phyloP scores from a whole-genome alignment of 805 yeast species.

The Starmerella bombicola region DNA sequence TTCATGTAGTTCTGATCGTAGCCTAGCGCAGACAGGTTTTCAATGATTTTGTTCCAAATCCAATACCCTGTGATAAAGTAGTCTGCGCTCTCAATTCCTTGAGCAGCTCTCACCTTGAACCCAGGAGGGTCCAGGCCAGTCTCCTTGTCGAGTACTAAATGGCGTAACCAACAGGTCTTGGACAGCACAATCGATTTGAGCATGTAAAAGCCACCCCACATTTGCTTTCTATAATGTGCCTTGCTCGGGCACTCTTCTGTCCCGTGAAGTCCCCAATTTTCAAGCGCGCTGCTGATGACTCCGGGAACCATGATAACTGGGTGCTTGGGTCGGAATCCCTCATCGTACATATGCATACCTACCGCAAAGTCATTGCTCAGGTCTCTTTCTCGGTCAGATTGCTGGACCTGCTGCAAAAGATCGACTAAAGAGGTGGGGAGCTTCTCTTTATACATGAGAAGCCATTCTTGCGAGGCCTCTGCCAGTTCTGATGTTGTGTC shows the following conservation, averaged over 20 bases:
- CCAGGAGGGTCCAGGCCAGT: slow-evolving; percentile 91
- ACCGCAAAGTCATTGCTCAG: slow-evolving; percentile 76
- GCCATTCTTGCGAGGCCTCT: slow-evolving; percentile 22
- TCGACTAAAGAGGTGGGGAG: slow-evolving; percentile 56
- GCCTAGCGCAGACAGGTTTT: slow-evolving; percentile 85
- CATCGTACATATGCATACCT: slow-evolving; percentile 54
- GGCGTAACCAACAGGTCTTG: slow-evolving; percentile 87
- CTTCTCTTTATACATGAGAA: slow-evolving; percentile 34
- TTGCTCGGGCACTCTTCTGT: slow-evolving; percentile 70
- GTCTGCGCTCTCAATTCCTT: slow-evolving; percentile 94
- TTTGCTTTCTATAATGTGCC: slow-evolving; percentile 73
- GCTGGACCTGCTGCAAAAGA: slow-evolving; percentile 45
- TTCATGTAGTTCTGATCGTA: slow-evolving; percentile 85
- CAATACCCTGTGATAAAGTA: slow-evolving; percentile 95
- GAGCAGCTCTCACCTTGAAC: slow-evolving; percentile 73
- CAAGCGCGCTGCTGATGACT: slow-evolving; percentile 87
- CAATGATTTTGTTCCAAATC: slow-evolving; percentile 96
- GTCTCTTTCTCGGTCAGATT: slow-evolving; percentile 29
- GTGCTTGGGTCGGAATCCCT: slow-evolving; percentile 40
- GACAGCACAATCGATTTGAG: slow-evolving; percentile 81
- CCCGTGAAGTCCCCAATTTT: slow-evolving; percentile 78
- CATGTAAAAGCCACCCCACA: slow-evolving; percentile 98
- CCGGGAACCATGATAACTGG: slow-evolving; percentile 95
- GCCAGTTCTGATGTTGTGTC: slow-evolving; percentile 18
- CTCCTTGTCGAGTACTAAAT: slow-evolving; percentile 73